A percentile compares a stretch with the other conserved stretches of the same genome.
phyloP scores from a whole-genome alignment of 148 eudicot species.

The Vaccinium darrowii region DNA sequence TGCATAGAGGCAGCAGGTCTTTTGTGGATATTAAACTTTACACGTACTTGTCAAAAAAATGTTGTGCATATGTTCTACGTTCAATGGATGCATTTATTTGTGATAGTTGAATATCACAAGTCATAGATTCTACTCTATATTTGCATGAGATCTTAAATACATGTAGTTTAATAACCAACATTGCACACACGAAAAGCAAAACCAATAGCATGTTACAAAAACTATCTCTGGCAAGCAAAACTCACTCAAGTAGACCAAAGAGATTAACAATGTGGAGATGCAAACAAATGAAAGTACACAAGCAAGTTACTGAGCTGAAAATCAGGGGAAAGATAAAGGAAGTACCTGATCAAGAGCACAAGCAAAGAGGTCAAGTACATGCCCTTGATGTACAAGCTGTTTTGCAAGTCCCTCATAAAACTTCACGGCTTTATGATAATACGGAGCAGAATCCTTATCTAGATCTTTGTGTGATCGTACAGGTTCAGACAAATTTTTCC shows the following conservation, averaged over 20 bases:
- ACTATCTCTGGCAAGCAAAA: neutral
- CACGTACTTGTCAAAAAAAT: neutral
- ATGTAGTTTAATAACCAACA: neutral
- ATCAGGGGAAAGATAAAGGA: neutral
- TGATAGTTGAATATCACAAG: neutral
- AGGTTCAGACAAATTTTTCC: constrained; percentile 82
- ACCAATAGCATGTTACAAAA: neutral
- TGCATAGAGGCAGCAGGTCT: neutral
- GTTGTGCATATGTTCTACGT: neutral
- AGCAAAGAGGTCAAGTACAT: constrained; percentile 92
- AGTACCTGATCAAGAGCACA: constrained; percentile 98
- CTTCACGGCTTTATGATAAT: constrained; percentile 85
- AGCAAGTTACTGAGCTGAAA: constrained; percentile 33
- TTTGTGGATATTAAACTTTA: neutral
- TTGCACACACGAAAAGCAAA: neutral
- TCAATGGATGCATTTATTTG: neutral
- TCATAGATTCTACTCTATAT: neutral
- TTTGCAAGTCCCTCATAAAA: constrained; percentile 83
- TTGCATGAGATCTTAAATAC: neutral
- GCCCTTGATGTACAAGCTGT: constrained; percentile 97
- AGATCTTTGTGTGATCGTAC: constrained; percentile 97
- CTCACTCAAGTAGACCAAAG: neutral
- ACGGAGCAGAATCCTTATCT: constrained; percentile 93
- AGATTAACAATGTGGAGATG: neutral
- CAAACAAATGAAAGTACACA: constrained; percentile 38